These are phyloP conservation scores for Clavispora phyllophila DNA, from an alignment of 805 yeast genomes.

Conservation along the genomic window DNA sequence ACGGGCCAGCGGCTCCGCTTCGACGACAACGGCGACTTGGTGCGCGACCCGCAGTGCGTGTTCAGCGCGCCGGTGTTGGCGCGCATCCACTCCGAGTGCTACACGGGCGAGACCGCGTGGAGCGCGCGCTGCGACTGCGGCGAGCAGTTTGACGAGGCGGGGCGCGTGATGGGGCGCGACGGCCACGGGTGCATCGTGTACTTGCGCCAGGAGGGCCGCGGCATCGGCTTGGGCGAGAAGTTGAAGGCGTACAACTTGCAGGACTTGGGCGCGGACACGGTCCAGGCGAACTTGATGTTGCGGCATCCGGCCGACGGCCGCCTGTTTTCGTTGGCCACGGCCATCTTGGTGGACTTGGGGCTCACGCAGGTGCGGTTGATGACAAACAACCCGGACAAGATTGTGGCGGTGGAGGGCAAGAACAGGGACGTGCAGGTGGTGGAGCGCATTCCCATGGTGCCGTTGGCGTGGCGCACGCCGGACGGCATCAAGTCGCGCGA, in stretches of 20 bases:
- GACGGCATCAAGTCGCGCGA: conserved; percentile 78
- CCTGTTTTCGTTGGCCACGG: conserved; percentile 88
- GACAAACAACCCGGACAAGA: conserved; percentile 96
- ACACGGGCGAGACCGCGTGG: conserved; percentile 99
- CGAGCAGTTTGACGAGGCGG: conserved; percentile 98
- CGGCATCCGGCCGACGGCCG: conserved; percentile 99
- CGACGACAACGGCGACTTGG: conserved; percentile 28
- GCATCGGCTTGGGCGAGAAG: conserved; percentile 97
- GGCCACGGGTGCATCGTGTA: conserved; percentile 95
- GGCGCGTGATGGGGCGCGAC: conserved; percentile 77
- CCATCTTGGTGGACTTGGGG: conserved; percentile 81
- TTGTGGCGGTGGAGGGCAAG: conserved; percentile 89
- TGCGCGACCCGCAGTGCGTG: conserved; percentile 12
- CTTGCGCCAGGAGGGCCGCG: conserved; percentile 96
- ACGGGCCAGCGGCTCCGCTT: conserved; percentile 23
- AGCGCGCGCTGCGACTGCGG: conserved; percentile 99
- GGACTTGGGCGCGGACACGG: conserved; percentile 98
- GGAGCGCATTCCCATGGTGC: conserved; percentile 95
- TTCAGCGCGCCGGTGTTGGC: conserved; percentile 49
- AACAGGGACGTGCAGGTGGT: conserved; percentile 67
- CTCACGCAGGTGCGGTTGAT: conserved; percentile 65
- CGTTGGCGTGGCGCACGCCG: conserved; percentile 73
- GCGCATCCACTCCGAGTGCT: conserved; percentile 94
- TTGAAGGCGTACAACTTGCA: conserved; percentile 94
- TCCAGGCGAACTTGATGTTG: conserved; percentile 85